Evolutionary conservation across 768 basidiomycete species (phyloP), one percentile per base, ranked within the genome.

Genomic region (Chalciporus sphaerocephalus): DNA sequence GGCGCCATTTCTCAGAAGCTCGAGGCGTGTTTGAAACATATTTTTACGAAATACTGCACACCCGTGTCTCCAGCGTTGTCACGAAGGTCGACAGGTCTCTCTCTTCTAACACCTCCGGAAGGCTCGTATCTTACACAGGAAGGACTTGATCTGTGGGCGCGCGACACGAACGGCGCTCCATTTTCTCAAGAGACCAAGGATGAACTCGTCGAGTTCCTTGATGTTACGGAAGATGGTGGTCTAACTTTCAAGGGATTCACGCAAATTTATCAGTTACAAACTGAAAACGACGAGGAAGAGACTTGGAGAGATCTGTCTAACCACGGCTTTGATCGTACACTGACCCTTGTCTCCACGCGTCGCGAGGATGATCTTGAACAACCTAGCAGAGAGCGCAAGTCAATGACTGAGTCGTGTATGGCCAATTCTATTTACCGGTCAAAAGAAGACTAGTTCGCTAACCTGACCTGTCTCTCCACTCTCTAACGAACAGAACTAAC

Each of bases 241-340:
- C 70, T 91, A 44, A 89, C 87, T 15, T 80, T 87, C 59, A 83
- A 83, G 59, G 87, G 88, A 2, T 90, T 92, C 58, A 59, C 88
- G 60, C 86, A 90, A 60, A 79, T 91, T 44, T 91, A 90, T 57
- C 84, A 87, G 55, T 67, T 90, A n/a, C 89, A 92, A 61, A 88
- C 86, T 1, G 85, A 87, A 54, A 86, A 80, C 50, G 88, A 90
- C 51, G 85, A 88, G 53, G 82, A 82, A 61, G 86, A 92, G 66
- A 92, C 88, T 7, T 91, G 85, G 87, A 73, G 76, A 64, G 88
- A 90, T 70, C 66, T 90, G 83, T 78, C 82, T 38, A 80, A 72
- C 35, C 87, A 90, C 63, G 87, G 87, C 1, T 90, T 88, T 56
- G 83, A 88, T 67, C 74, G 83, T 39, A 74, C 69, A 32, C 69